Evolutionary conservation across 2,329 filamentous ascomycete genomes (phyloP).

Genomic region (Exophiala phaeomuriformis): DNA sequence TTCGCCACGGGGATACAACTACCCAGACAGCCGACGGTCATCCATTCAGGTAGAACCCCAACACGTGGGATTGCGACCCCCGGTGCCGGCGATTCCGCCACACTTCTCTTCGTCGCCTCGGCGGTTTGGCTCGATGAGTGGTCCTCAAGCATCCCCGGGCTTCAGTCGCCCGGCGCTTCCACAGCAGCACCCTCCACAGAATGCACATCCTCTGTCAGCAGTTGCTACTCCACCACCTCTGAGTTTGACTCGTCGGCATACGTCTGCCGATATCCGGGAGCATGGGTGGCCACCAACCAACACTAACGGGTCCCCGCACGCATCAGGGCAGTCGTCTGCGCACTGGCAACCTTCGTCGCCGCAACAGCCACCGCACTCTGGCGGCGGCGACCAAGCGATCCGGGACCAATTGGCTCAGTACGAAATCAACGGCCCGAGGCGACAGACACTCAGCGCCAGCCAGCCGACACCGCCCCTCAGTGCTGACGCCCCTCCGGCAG

Average conservation of each 20-base stretch:
- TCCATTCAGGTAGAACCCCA: conserved; percentile 56
- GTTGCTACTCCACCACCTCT: conserved; percentile 51
- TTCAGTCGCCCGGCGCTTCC: conserved; percentile 64
- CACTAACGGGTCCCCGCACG: conserved; percentile 53
- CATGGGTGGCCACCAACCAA: conserved; percentile 61
- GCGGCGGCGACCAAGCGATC: conserved; percentile 52
- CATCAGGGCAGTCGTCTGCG: conserved; percentile 53
- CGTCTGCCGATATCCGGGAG: conserved; percentile 88
- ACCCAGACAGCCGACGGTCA: conserved; percentile 70
- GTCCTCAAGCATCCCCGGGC: conserved; percentile 60
- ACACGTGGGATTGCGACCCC: conserved; percentile 24
- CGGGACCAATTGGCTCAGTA: conserved; percentile 58
- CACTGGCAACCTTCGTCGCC: conserved; percentile 58
- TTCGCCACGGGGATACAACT: conserved; percentile 77
- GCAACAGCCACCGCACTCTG: conserved; percentile 29
- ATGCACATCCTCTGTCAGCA: conserved; percentile 52
- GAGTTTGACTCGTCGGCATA: conserved; percentile 76
- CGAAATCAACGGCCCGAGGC: conserved; percentile 52
- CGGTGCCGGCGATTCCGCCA: conserved; percentile 38
- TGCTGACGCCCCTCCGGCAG: conserved; percentile 17
- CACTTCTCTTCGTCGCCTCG: conserved; percentile 71
- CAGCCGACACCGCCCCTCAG: conserved; percentile 20
- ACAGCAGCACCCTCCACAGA: conserved; percentile 63
- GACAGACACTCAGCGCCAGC: conserved; percentile 30
- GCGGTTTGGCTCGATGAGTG: conserved; percentile 79